Percentiles rank a stretch among this genome's conserved stretches.
Conservation (phyloP, 257 asterid species). For the Solanum pimpinellifolium region DNA sequence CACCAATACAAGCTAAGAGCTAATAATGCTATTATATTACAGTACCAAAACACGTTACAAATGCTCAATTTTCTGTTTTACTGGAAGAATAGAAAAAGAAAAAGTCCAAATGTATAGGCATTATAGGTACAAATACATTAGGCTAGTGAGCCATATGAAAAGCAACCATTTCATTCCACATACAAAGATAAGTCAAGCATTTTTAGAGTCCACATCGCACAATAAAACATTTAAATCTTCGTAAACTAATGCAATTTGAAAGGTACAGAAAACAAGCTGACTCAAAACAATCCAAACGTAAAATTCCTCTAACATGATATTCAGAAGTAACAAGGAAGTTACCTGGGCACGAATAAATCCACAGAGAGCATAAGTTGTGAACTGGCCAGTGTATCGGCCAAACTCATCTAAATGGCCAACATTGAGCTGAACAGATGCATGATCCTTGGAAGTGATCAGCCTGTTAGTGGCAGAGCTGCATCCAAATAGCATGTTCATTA, state of each 20-base stretch:
- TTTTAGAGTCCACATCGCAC: background rate
- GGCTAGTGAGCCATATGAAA: background rate
- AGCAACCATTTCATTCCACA: background rate
- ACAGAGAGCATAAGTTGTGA: constrained; percentile 72
- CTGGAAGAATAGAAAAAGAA: background rate
- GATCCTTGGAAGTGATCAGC: constrained; percentile 88
- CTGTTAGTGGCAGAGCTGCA: constrained; percentile 86
- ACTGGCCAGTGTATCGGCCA: constrained; percentile 52
- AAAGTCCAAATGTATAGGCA: background rate
- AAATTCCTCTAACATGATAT: background rate
- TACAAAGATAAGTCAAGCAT: background rate
- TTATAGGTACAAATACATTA: background rate
- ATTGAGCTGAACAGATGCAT: constrained; percentile 79
- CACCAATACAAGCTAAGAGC: background rate
- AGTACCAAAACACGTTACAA: background rate
- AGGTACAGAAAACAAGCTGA: background rate
- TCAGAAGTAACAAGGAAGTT: background rate
- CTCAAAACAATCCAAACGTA: background rate
- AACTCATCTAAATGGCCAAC: constrained; percentile 70
- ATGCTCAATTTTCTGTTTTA: background rate
- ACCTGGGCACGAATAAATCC: constrained; percentile 69
- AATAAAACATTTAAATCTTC: background rate
- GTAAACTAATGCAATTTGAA: background rate
- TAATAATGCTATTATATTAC: background rate
- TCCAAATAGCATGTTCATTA: background rate